Conservation (phyloP, 1,284 basidiomycete species). For the Cutaneotrichosporon cavernicola region DNA sequence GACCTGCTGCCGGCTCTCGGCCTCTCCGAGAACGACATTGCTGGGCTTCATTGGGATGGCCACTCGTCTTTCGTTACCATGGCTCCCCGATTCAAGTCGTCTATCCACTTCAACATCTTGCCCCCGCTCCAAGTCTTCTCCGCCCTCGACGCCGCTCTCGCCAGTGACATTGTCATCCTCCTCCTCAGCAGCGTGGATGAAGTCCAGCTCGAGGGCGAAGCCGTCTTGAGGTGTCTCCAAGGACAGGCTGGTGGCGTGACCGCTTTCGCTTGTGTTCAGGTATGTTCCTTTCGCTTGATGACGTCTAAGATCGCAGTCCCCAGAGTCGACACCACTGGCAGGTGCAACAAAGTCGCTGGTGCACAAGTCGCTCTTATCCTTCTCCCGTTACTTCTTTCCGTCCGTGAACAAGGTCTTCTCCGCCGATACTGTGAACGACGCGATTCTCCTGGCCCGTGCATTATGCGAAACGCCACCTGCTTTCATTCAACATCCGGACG, state of each 20-base stretch:
- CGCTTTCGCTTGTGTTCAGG: slow-evolving; percentile 61
- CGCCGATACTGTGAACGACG: slow-evolving; percentile 60
- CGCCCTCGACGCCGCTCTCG: slow-evolving; percentile 81
- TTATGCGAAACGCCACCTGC: slow-evolving; percentile 75
- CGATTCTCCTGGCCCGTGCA: slow-evolving; percentile 67
- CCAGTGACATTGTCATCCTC: slow-evolving; percentile 84
- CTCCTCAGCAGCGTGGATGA: slow-evolving; percentile 61
- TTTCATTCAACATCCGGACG: slow-evolving; percentile 64
- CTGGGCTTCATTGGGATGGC: slow-evolving; percentile 23
- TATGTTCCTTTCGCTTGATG: slow-evolving; percentile 28
- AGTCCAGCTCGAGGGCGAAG: slow-evolving; percentile 73
- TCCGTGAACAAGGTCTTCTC: slow-evolving; percentile 62
- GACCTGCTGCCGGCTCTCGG: slow-evolving; percentile 68
- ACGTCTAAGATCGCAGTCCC: slow-evolving; percentile 33
- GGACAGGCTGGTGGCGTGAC: slow-evolving; percentile 65
- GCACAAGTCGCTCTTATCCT: slow-evolving; percentile 82
- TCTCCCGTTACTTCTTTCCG: slow-evolving; percentile 93
- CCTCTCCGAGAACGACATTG: slow-evolving; percentile 58
- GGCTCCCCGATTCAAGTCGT: slow-evolving; percentile 82
- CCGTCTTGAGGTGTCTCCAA: slow-evolving; percentile 80
- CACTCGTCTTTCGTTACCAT: slow-evolving; percentile 67
- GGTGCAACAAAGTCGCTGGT: slow-evolving; percentile 61
- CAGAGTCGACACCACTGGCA: slow-evolving; percentile 55
- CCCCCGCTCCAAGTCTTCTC: slow-evolving; percentile 70
- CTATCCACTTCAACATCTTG: slow-evolving; percentile 78